These are phyloP conservation scores for Fistulifera solaris DNA, from an alignment of 108 stramenopile genomes.

Conservation along the genomic window DNA sequence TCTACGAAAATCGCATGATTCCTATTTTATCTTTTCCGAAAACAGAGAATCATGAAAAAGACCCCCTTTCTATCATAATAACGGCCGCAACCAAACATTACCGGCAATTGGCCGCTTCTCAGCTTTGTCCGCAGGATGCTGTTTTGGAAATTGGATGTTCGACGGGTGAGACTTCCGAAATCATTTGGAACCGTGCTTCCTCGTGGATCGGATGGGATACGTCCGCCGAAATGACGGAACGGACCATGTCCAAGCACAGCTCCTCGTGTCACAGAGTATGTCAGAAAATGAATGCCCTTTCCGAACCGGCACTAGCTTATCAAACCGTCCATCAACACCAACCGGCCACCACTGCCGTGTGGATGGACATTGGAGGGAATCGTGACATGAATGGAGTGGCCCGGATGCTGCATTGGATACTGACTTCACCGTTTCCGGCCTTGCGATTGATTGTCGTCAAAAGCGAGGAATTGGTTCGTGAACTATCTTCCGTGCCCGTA, in stretches of 20 bases:
- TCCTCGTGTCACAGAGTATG: too few relatives aligned
- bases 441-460: slow-evolving; percentile 60
- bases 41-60: not conserved
- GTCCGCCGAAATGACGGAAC: slow-evolving; percentile 51
- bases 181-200: slow-evolving; percentile 22
- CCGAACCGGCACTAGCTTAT: too few relatives aligned
- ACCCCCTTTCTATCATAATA: slow-evolving; percentile 18
- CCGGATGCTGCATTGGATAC: slow-evolving; percentile 60
- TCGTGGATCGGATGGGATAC: slow-evolving; percentile 73
- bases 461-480: slow-evolving; percentile 46
- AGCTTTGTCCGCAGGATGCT: slow-evolving; percentile 17
- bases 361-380: slow-evolving; percentile 83
- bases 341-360: slow-evolving; percentile 26
- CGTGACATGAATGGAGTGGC: slow-evolving; percentile 50
- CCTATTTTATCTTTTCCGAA: not conserved
- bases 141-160: slow-evolving; percentile 83
- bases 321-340: slow-evolving; percentile 19
- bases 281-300: too few relatives aligned
- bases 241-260: not conserved
- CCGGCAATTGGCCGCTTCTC: slow-evolving; percentile 49
- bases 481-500: slow-evolving; percentile 7
- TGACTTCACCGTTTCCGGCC: slow-evolving; percentile 12
- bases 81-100: slow-evolving; percentile 53
- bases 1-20: too few relatives aligned
- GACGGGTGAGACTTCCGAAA: slow-evolving; percentile 43